Percentiles rank a stretch among this genome's conserved stretches.
Evolutionary conservation across 805 yeast genomes (phyloP).

Genomic region (Wickerhamiella allomyrinae): DNA sequence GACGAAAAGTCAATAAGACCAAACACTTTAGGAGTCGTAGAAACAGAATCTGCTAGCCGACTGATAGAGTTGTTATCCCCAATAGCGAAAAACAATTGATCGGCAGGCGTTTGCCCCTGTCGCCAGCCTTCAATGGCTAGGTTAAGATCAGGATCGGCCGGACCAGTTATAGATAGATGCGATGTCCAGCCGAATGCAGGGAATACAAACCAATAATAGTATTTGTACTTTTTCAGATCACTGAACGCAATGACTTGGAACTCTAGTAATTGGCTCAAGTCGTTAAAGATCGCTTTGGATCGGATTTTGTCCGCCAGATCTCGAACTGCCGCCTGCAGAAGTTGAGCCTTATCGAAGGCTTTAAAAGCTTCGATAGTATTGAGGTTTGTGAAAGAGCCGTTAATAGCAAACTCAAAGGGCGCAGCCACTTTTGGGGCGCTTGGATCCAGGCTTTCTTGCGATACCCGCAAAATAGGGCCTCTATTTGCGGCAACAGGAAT

Average conservation of each 20-base stretch:
- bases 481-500: constrained; percentile 21
- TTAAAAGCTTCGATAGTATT: constrained; percentile 85
- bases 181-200: constrained; percentile 42
- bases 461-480: constrained; percentile 24
- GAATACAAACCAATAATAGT: constrained; percentile 78
- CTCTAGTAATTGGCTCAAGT: constrained; percentile 30
- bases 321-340: constrained; percentile 33
- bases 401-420: constrained; percentile 8
- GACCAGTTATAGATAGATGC: background rate
- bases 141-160: background rate
- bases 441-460: constrained; percentile 22
- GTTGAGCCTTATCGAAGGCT: constrained; percentile 42
- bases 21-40: background rate
- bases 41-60: background rate
- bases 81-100: constrained; percentile 7
- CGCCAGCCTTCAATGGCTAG: background rate
- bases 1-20: constrained; percentile 13
- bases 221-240: constrained; percentile 78
- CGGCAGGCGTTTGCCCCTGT: background rate
- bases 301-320: constrained; percentile 22
- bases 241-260: constrained; percentile 57
- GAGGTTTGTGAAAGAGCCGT: constrained; percentile 41
- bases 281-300: constrained; percentile 24
- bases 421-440: constrained; percentile 18
- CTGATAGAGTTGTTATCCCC: background rate